Percentiles rank a stretch among this genome's conserved stretches.
Conservation (phyloP, 2,329 filamentous ascomycete genomes). For the Metarhizium guizhouense region DNA sequence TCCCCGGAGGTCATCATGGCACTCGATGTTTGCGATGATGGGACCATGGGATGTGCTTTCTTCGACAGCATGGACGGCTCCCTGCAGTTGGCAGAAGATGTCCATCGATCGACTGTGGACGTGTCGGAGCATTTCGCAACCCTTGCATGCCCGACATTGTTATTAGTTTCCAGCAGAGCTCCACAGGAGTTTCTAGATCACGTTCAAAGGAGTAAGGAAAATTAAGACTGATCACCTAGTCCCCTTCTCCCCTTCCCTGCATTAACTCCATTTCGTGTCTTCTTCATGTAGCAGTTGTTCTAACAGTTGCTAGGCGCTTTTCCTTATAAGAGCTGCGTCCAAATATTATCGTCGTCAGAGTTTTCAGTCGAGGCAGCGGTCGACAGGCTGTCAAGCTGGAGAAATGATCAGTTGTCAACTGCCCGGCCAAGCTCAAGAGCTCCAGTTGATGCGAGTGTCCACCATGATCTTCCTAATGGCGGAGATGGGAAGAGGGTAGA, state of each 20-base stretch:
- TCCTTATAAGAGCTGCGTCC: background rate
- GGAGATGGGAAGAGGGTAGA: background rate
- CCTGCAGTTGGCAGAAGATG: slow-evolving; percentile 70
- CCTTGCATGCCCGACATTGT: slow-evolving; percentile 44
- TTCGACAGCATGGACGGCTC: slow-evolving; percentile 63
- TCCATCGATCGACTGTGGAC: slow-evolving; percentile 58
- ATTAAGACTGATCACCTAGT: background rate
- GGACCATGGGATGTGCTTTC: slow-evolving; percentile 74
- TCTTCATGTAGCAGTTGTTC: slow-evolving; percentile 8
- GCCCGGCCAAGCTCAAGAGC: background rate
- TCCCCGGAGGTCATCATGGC: slow-evolving; percentile 64
- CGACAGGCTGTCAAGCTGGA: slow-evolving; percentile 1
- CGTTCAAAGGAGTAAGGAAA: slow-evolving; percentile 1
- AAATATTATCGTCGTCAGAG: slow-evolving; percentile 2
- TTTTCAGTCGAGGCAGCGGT: slow-evolving; percentile 3
- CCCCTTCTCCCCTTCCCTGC: background rate
- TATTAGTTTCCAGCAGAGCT: slow-evolving; percentile 42
- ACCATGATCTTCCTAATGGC: background rate
- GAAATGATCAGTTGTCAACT: background rate
- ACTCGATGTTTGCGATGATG: slow-evolving; percentile 62
- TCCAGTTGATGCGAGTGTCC: background rate
- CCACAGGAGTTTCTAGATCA: slow-evolving; percentile 27
- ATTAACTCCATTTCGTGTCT: background rate
- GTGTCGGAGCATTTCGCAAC: slow-evolving; percentile 53
- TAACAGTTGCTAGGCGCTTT: slow-evolving; percentile 1